Base-by-base conservation (phyloP, 345 rosid genomes). In the Moringa oleifera region DNA sequence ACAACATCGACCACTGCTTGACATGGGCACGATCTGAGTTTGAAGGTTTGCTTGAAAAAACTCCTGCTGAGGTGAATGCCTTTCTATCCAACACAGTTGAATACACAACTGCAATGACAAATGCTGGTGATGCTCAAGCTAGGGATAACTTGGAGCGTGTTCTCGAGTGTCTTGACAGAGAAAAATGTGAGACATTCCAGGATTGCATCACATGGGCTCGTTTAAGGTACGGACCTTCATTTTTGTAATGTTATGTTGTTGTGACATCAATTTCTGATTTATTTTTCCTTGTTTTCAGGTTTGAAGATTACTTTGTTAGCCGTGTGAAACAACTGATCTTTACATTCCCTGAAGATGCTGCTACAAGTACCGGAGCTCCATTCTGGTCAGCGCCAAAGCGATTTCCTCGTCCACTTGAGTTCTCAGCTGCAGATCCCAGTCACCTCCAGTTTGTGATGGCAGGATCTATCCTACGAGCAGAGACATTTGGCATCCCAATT, bases 1-100 rank as follows among this genome's bases (percentile, higher is more conserved):
- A 91, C 77, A 91, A 91, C 73, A 91, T 91, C 47, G 97, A 91
- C 73, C 97, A 91, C 69, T 91, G 97, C 76, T 68, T 91, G 66
- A 86, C 97, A 51, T 91, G 96, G 97, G 96, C 96, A 71, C 85
- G 90, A 25, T 91, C 97, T 23, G 97, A 91, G 70, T 91, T 91
- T 58, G 97, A 91, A 81, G 97, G 96, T 59, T 77, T 88, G 63
- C 84, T 91, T 62, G 97, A 91, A 82, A 91, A 91, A 72, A 85
- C 88, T 68, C 96, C 97, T 2, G 76, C 96, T 18, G 97, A 91
- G 73, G 96, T 88, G 20, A 91, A 86, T 73, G 89, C 94, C 23
- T 91, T 77, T 68, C 79, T 91, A 51, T 80, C 84, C 33, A 83
- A 72, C 60, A 88, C 96, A 10, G 69, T 21, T 60, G 96, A 88